Base-by-base conservation (phyloP, 306 rosid genomes). In the Dalbergia oliveri region DNA sequence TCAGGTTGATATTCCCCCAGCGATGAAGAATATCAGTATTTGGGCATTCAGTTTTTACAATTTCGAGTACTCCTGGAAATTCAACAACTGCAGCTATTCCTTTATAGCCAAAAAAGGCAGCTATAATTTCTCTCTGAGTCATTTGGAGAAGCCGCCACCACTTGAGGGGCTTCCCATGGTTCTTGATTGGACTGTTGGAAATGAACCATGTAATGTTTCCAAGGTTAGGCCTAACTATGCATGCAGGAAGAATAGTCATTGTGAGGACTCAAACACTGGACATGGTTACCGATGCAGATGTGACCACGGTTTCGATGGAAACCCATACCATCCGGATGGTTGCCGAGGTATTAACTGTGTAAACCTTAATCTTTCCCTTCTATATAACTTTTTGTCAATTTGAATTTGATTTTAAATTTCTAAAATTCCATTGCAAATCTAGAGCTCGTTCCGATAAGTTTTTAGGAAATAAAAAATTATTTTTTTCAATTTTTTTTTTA, bases 121-220 rank as follows among this genome's bases (percentile, higher is more conserved):
- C 45, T 87, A 80, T 45, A 41, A 50, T 11, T 84, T 79, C 81
- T n/a, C 67, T 0, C 0, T 4, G 5, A 11, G 5, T 80, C 11
- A 73, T 16, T 45, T 63, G 31, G 1, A 12, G 1, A 0, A 8
- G 9, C 0, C 0, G 9, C 18, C 11, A 2, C 23, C 66, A 0
- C 12, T 34, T 5, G 0, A 12, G 0, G 0, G 0, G 44, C 16
- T 68, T 5, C 84, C 83, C 2, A 3, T 34, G 4, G 85, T 88
- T 10, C 41, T 83, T 11, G 84, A 86, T 66, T 88, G 91, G 91
- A 65, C 54, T 3, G 79, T 86, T 43, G 80, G 78, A 50, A 66
- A 74, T 0, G 5, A 21, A 0, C n/a, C 59, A 0, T 80, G 91
- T 58, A 5, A 50, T 4, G 57, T 50, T 50, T 50, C 18, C 8